Base-by-base conservation (phyloP, 192 early-diverging fungal genomes). In the Backusella psychrophila region DNA sequence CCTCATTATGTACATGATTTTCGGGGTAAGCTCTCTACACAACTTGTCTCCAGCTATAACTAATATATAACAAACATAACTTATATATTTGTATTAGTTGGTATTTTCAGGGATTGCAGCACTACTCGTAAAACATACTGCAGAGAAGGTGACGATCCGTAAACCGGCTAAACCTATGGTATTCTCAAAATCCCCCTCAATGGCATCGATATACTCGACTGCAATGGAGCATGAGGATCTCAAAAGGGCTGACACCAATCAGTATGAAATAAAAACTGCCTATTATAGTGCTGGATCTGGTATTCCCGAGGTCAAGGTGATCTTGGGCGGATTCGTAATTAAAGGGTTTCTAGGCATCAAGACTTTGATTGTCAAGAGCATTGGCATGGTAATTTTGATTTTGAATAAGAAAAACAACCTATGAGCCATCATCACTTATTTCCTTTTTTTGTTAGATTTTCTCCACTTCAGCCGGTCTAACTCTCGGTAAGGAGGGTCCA, bases 301-400 rank as follows among this genome's bases (percentile, higher is more conserved):
- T 39, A 93, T 97, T 49, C 91, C 96, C 21, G 96, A 99, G 83
- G 93, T 99, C 69, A 99, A 99, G 79, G 94, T 94, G 21, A 97
- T 97, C 42, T 78, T 97, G 56, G 93, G 96, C 42, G 96, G 96
- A 4, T 98, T 97, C 84, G 93, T 96, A 41, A 97, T 99, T 75
- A 89, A 93, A 38, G 91, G 93, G 56, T 99, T 98, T 84, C 82
- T 99, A 35, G 97, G 96, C 8, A 86, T 93, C 33, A 90, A 93
- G 81, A 98, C 96, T n/a, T 83, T 99, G n/a, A 73, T 95, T 76
- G 94, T 97, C 65, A 99, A 99, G 78, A 91, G 89, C 33, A 81
- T 97, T 44, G 96, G 96, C 5, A 79, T 97, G 80, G 94, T 97
- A 85, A 21, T 74, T 33, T 31, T 29, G 29, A 26, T 29, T 29